Conservation (phyloP, 2,329 filamentous ascomycete species). For the Pseudophaeomoniella oleicola region DNA sequence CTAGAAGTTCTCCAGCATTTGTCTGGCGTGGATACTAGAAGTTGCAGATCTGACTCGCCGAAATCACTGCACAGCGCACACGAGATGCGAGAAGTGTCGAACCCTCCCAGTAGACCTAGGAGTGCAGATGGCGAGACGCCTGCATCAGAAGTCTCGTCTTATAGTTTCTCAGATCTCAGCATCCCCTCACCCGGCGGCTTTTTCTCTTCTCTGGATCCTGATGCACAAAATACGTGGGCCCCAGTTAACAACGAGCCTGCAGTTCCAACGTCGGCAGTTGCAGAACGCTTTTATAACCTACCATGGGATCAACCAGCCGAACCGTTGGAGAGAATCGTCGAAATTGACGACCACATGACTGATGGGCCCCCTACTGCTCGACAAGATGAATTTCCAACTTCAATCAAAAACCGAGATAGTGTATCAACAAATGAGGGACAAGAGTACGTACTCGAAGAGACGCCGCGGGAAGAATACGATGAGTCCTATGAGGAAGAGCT, state of each 20-base stretch:
- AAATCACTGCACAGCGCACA: slow-evolving; percentile 29
- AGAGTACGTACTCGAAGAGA: slow-evolving; percentile 12
- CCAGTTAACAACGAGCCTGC: slow-evolving; percentile 20
- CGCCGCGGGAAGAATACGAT: slow-evolving; percentile 44
- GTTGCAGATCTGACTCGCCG: slow-evolving; percentile 24
- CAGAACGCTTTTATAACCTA: slow-evolving; percentile 77
- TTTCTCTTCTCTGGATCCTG: slow-evolving; percentile 69
- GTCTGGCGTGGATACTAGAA: slow-evolving; percentile 35
- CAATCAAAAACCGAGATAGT: slow-evolving; percentile 5
- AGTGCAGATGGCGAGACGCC: slow-evolving; percentile 31
- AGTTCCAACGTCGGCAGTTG: slow-evolving; percentile 73
- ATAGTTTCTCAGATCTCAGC: slow-evolving; percentile 65
- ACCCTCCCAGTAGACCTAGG: slow-evolving; percentile 31
- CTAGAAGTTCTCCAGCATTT: slow-evolving; percentile 68
- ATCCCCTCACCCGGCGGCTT: slow-evolving; percentile 87
- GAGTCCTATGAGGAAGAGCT: slow-evolving; percentile 62
- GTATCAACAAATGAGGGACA: background rate
- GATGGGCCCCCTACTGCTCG: slow-evolving; percentile 54
- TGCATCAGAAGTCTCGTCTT: slow-evolving; percentile 44
- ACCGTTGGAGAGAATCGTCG: slow-evolving; percentile 53
- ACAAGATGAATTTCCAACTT: slow-evolving; percentile 17
- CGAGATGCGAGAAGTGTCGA: slow-evolving; percentile 49
- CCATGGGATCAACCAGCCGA: slow-evolving; percentile 50
- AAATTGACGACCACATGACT: slow-evolving; percentile 36
- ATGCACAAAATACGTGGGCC: slow-evolving; percentile 65